Base-by-base conservation (phyloP, 768 basidiomycete species). In the Dentipellis sp. region DNA sequence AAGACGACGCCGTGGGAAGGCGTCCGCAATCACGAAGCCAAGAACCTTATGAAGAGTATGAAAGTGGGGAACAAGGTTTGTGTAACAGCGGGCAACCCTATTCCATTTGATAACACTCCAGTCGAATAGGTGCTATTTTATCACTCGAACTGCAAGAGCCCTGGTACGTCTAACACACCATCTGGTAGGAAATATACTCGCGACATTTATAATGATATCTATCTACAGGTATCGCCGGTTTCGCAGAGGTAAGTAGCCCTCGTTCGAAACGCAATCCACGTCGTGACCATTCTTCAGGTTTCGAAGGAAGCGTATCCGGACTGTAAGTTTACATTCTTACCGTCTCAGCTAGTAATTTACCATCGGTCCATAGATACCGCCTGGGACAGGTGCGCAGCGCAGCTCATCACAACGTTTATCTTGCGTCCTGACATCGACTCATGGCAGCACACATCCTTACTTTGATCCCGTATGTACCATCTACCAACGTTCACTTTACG, bases 231-330 rank as follows among this genome's bases (percentile, higher is more conserved):
- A 80, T 94, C 56, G 86, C 88, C 42, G 91, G 79, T 10, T 85
- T 92, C 67, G 90, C 90, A 14, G 78, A 88, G 80, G 89, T 90
- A 63, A 36, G 69, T 57, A 23, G 22, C 29, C 35, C n/a, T n/a
- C 29, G 29, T 29, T 29, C 29, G 29, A 29, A 29, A 29, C 29
- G 6, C 3, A 29, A 6, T 29, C 3, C 29, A 29, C 3, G 6
- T 29, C 38, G 53, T 35, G 38, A 37, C 55, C 17, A 40, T 10
- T 19, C 50, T 48, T 1, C 51, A 91, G 82, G 84, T 95, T 8
- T 77, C 77, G 34, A 90, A 82, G 67, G 87, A 88, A 66, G 90
- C 91, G 6, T 94, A 95, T 69, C 90, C 93, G 17, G 94, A 97
- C 66, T 79, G 91, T 93, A 69, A 72, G 90, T 69, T 19, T 12